These are phyloP conservation scores for Tetrahymena malaccensis DNA, from an alignment of 73 alveolate genomes.

Conservation along the genomic window DNA sequence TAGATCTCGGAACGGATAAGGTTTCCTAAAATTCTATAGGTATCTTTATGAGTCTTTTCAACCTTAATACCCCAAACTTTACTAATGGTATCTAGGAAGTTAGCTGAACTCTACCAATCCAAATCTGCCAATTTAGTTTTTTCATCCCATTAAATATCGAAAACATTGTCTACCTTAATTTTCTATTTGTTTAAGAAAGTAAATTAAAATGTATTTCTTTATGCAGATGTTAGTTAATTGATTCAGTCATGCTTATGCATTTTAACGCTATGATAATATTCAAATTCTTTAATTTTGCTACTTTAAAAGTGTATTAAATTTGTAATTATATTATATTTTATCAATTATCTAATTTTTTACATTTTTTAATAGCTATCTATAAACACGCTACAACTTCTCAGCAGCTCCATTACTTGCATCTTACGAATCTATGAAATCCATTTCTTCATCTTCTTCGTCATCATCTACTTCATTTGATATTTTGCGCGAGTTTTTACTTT, in stretches of 20 bases:
- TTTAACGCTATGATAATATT: background rate
- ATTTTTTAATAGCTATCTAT: background rate
- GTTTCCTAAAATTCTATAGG: background rate
- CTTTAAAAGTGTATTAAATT: too few species aligned
- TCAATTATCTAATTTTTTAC: background rate
- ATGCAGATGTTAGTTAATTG: too few species aligned
- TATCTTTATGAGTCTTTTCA: background rate
- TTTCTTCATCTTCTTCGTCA: background rate
- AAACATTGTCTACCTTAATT: background rate
- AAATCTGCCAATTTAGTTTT: background rate
- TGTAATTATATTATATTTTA: background rate
- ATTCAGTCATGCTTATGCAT: background rate
- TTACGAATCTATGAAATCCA: background rate
- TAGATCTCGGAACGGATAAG: background rate
- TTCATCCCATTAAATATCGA: background rate
- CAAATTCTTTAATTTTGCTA: background rate
- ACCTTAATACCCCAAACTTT: background rate
- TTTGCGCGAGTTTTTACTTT: background rate
- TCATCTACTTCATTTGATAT: background rate
- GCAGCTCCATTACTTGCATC: background rate
- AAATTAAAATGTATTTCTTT: background rate
- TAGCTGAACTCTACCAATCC: background rate
- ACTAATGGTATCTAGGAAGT: background rate
- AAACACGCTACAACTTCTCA: background rate
- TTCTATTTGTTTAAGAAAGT: background rate